phyloP scores from a whole-genome alignment of 164 flowering plant species.

The Kalanchoe fedtschenkoi region DNA sequence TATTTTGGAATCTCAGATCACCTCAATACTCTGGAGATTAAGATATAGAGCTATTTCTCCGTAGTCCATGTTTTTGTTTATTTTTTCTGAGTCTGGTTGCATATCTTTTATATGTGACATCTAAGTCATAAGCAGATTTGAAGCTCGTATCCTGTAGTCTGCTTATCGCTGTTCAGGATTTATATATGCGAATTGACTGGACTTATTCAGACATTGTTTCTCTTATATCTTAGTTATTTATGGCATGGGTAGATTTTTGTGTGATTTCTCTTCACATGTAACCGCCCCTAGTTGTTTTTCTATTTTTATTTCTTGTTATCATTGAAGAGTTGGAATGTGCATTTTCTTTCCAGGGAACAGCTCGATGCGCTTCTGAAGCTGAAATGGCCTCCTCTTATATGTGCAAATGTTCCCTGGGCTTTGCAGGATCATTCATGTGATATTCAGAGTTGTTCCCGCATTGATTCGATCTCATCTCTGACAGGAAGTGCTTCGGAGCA shows the following conservation, averaged over 20 bases:
- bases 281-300: background rate
- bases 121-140: background rate
- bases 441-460: conserved; percentile 47
- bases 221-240: background rate
- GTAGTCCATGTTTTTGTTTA: background rate
- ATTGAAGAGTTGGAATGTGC: background rate
- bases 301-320: background rate
- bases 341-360: conserved; percentile 60
- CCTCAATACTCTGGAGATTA: background rate
- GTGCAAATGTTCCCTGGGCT: conserved; percentile 77
- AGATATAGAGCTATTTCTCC: background rate
- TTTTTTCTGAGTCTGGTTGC: background rate
- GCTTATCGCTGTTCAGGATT: background rate
- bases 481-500: conserved; percentile 30
- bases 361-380: conserved; percentile 66
- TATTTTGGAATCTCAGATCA: conserved; percentile 13
- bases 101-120: background rate
- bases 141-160: background rate
- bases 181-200: background rate
- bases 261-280: background rate
- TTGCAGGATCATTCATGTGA: conserved; percentile 46
- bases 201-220: background rate
- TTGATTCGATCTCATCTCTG: conserved; percentile 28
- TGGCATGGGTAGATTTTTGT: background rate
- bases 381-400: conserved; percentile 60